A percentile compares a stretch with the other conserved stretches of the same genome.
Conservation (phyloP, 257 asterid species). For the Solanum sitiens region DNA sequence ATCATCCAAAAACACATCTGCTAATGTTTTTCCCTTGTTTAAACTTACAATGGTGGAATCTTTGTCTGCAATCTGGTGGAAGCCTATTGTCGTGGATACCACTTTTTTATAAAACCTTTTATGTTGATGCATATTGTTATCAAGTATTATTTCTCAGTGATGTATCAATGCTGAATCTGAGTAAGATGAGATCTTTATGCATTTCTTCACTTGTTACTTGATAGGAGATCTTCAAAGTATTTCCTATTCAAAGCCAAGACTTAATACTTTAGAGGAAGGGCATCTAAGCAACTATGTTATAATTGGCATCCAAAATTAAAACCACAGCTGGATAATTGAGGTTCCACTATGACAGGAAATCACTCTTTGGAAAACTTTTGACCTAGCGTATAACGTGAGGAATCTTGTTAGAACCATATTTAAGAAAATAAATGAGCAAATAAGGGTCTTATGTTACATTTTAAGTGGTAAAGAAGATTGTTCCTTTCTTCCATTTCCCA, state of each 20-base stretch:
- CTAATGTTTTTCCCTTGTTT: neutral
- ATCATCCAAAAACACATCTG: neutral
- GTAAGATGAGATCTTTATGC: neutral
- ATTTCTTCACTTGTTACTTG: neutral
- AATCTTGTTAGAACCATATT: neutral
- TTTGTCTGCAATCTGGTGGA: neutral
- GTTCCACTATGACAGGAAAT: neutral
- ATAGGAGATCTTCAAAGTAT: neutral
- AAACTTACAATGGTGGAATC: neutral
- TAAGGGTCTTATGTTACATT: neutral
- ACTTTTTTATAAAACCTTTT: neutral
- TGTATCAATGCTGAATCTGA: neutral
- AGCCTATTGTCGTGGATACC: neutral
- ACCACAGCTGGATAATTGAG: neutral
- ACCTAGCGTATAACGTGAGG: neutral
- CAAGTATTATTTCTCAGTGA: neutral
- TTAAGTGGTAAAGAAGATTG: neutral
- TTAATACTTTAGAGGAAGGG: neutral
- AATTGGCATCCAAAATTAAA: neutral
- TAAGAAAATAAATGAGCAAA: neutral
- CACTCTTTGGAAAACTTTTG: neutral
- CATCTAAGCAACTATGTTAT: neutral
- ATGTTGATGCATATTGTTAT: neutral
- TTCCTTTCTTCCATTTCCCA: neutral
- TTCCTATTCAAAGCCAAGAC: neutral